These are phyloP conservation scores for Xanthoconium purpureum DNA, from an alignment of 768 basidiomycete species.

Conservation along the genomic window DNA sequence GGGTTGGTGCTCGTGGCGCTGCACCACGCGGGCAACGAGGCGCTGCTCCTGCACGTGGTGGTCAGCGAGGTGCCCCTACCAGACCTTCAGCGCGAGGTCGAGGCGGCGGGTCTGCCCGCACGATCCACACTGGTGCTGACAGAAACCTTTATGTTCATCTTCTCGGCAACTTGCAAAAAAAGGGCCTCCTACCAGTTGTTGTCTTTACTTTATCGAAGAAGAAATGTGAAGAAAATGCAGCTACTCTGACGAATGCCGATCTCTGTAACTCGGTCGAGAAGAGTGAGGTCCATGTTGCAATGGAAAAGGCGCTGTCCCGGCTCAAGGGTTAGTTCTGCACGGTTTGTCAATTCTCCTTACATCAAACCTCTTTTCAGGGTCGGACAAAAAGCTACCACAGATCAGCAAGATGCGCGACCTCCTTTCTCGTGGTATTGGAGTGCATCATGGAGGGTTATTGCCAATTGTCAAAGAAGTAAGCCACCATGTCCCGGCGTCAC, in stretches of 20 bases:
- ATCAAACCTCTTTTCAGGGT: constrained; percentile 47
- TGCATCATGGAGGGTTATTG: constrained; percentile 94
- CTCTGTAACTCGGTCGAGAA: constrained; percentile 88
- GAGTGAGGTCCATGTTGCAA: constrained; percentile 92
- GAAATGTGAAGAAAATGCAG: constrained; percentile 94
- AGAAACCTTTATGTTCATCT: constrained; percentile 94
- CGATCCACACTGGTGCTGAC: constrained; percentile 69
- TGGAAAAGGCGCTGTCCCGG: constrained; percentile 87
- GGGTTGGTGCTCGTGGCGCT: constrained; percentile 76
- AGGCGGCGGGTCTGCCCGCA: constrained; percentile 49
- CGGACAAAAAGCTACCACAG: constrained; percentile 91
- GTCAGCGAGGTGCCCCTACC: constrained; percentile 46
- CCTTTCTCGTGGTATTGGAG: constrained; percentile 89
- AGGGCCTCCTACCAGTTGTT: constrained; percentile 85
- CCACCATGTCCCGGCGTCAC: background rate
- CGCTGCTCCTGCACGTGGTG: constrained; percentile 47
- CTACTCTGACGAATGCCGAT: constrained; percentile 83
- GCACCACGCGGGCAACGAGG: constrained; percentile 49
- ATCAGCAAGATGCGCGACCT: constrained; percentile 87
- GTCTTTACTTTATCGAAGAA: constrained; percentile 98
- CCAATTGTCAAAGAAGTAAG: constrained; percentile 95
- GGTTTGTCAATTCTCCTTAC: background rate
- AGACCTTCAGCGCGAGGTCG: constrained; percentile 37
- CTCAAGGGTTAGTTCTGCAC: constrained; percentile 67
- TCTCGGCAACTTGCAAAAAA: constrained; percentile 81